phyloP scores from a whole-genome alignment of 345 rosid genomes.

The Salix suchowensis region DNA sequence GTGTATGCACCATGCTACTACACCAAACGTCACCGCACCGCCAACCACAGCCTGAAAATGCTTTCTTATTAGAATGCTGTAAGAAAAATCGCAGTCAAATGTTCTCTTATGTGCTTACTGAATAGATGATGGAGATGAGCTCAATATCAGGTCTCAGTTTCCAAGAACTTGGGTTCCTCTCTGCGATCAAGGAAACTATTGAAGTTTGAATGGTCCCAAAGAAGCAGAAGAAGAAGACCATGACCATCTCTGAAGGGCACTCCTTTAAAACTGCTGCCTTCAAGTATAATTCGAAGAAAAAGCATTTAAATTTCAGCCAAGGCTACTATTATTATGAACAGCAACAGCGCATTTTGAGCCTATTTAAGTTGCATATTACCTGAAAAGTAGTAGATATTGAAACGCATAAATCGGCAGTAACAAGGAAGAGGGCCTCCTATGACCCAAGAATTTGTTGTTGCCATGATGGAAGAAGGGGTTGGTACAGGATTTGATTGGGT shows the following conservation, averaged over 20 bases:
- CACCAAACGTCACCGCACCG: conserved; percentile 24
- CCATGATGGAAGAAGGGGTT: background rate
- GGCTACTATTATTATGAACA: too few relatives aligned
- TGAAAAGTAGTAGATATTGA: conserved; percentile 31
- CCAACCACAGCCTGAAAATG: conserved; percentile 44
- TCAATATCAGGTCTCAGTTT: conserved; percentile 31
- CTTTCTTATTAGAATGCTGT: too few relatives aligned
- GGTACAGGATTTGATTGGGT: background rate
- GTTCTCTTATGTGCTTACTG: conserved; percentile 22
- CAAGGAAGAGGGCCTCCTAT: conserved; percentile 43
- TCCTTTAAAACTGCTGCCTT: conserved; percentile 50
- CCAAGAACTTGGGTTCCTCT: conserved; percentile 48
- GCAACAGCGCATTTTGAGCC: too few relatives aligned
- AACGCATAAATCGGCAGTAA: conserved; percentile 30
- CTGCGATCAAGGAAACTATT: conserved; percentile 36
- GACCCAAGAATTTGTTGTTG: conserved; percentile 32
- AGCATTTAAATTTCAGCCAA: too few relatives aligned
- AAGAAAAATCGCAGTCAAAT: too few relatives aligned
- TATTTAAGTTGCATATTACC: conserved; percentile 23
- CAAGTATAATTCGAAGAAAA: background rate
- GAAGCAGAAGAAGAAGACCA: conserved; percentile 42
- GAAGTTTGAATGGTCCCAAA: conserved; percentile 50
- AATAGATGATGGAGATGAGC: conserved; percentile 36
- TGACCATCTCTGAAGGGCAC: conserved; percentile 38
- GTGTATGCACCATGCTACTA: conserved; percentile 40